phyloP scores from a whole-genome alignment of 1,139 yeast genomes.

The Saccharomyces hybrid region DNA sequence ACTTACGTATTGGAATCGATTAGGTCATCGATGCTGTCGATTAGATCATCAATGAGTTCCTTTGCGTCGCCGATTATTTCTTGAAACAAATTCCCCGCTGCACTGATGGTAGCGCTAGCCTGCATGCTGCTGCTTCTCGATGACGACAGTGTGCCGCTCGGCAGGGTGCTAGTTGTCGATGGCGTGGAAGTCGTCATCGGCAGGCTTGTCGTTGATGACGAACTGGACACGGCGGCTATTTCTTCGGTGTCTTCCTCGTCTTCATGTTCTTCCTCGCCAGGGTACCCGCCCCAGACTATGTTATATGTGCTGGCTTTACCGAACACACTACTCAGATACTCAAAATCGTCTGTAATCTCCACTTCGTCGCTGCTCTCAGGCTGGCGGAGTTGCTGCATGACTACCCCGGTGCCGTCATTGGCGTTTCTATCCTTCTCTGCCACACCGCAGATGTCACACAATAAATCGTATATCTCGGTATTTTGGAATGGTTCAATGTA shows the following conservation, averaged over 20 bases:
- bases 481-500: conserved; percentile 59
- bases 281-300: conserved; percentile 18
- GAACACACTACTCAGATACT: conserved; percentile 7
- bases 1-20: neutral
- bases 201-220: conserved; percentile 10
- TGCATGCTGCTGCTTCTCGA: neutral
- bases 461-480: conserved; percentile 61
- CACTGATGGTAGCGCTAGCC: conserved; percentile 1
- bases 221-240: neutral
- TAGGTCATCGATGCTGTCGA: conserved; percentile 4
- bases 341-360: conserved; percentile 8
- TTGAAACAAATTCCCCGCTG: conserved; percentile 8
- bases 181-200: neutral
- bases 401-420: conserved; percentile 3
- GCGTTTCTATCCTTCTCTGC: conserved; percentile 8
- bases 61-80: conserved; percentile 14
- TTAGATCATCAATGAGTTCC: conserved; percentile 13
- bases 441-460: conserved; percentile 61
- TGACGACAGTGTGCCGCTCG: neutral
- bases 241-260: conserved; percentile 6
- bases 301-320: conserved; percentile 18
- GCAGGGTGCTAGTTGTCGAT: neutral
- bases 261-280: conserved; percentile 4
- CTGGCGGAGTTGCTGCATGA: neutral
- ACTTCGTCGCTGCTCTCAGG: neutral